Evolutionary conservation across 2,329 filamentous ascomycete genomes (phyloP), one percentile per base, ranked within the genome.

Genomic region (Coniosporium tulheliwenetii): DNA sequence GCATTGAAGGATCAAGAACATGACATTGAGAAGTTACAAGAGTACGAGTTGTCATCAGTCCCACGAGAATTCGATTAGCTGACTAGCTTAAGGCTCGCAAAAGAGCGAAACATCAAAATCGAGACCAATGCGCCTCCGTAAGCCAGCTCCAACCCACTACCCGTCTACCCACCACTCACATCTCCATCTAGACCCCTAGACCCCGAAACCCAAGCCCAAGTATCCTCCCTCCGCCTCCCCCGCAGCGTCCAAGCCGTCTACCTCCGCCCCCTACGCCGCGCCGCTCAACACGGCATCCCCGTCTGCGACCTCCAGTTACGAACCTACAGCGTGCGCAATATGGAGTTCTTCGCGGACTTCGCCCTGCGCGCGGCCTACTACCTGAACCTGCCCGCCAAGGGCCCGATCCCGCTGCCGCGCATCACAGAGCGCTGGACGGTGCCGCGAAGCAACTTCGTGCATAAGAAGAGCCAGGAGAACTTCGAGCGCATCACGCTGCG

Each of bases 391-490:
- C 81, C 86, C 8, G 86, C 86, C 2, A 82, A 75, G 37, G 91
- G 91, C 0, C 87, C 91, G 5, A 70, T 91, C 5, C 85, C 89
- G 9, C 68, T 98, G 13, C 91, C 91, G 1, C 77, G 81, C 43
- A 85, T 89, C 48, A 82, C 75, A 12, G 85, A 98, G 67, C 77
- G 87, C 52, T 98, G 91, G 91, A 96, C 91, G 1, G 86, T 96
- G 2, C 85, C 86, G 8, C 75, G 77, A 53, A 77, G 77, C 54
- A 82, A 84, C 59, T 98, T 98, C 67, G 85, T 95, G 49, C 84
- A 85, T 69, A 98, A 96, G 66, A 98, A 98, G 66, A 81, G 77
- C 32, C 87, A 98, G 63, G 91, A 98, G 65, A 98, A 98, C 62
- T 98, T 93, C 55, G 89, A 96, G 66, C 74, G 91, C 41, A 79